phyloP scores from a whole-genome alignment of 257 asterid species.

The Solanum chiquidenum region DNA sequence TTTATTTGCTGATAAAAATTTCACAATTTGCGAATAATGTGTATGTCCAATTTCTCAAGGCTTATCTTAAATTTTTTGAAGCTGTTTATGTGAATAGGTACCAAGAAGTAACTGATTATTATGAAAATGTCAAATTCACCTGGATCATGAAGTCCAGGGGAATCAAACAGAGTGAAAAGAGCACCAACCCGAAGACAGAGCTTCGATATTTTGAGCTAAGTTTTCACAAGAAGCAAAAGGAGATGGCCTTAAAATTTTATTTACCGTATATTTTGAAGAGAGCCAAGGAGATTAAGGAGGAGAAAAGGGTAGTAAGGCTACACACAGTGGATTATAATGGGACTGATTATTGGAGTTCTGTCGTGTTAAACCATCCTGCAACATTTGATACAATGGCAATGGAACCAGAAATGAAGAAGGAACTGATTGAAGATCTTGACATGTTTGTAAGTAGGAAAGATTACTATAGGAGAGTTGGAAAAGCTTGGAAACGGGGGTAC shows the following conservation, averaged over 20 bases:
- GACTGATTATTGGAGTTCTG: constrained; percentile 62
- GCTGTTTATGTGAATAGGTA: constrained; percentile 1
- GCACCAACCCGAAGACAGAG: constrained; percentile 17
- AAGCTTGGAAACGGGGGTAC: constrained; percentile 80
- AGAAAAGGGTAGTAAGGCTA: constrained; percentile 36
- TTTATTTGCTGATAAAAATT: not conserved
- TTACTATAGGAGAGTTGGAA: constrained; percentile 63
- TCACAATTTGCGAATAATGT: not conserved
- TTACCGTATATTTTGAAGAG: constrained; percentile 25
- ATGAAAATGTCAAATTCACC: constrained; percentile 17
- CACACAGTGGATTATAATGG: constrained; percentile 63
- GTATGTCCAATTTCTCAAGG: not conserved
- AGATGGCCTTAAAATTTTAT: constrained; percentile 30
- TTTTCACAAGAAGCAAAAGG: constrained; percentile 45
- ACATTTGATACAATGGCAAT: constrained; percentile 57
- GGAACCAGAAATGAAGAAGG: constrained; percentile 33
- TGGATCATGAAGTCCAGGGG: constrained; percentile 45
- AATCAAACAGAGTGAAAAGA: constrained; percentile 9
- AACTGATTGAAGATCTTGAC: constrained; percentile 49
- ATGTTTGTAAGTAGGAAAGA: constrained; percentile 52
- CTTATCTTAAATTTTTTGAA: not conserved
- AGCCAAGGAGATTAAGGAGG: constrained; percentile 47
- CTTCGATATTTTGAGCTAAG: constrained; percentile 41
- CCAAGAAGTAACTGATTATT: constrained; percentile 38
- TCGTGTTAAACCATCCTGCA: constrained; percentile 62